Conservation (phyloP, 345 rosid genomes). For the Ailanthus altissimus region DNA sequence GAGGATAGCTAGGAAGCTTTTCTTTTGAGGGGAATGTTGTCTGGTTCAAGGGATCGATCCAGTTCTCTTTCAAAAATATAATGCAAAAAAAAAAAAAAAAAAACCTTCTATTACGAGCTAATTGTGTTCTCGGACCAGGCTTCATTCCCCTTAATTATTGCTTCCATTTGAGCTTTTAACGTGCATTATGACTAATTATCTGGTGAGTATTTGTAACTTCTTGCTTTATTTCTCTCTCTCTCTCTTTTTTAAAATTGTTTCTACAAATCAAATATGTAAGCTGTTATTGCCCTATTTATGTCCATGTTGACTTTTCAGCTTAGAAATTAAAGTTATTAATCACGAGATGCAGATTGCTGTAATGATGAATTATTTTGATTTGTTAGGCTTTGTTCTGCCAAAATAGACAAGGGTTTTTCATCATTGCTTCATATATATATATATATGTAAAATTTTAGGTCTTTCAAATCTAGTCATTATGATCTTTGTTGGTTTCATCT, state of each 20-base stretch:
- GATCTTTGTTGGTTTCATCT: background rate
- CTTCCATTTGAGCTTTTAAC: slow-evolving; percentile 20
- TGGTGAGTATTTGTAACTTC: background rate
- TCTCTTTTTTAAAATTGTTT: no score
- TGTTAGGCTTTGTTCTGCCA: background rate
- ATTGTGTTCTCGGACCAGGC: slow-evolving; percentile 76
- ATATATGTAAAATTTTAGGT: background rate
- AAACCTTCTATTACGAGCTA: background rate
- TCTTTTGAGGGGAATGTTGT: slow-evolving; percentile 62
- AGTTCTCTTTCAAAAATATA: background rate
- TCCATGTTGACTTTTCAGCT: no score
- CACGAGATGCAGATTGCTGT: slow-evolving; percentile 25
- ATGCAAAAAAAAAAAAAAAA: no score
- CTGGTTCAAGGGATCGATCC: slow-evolving; percentile 49
- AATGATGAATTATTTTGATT: slow-evolving; percentile 28
- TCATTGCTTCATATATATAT: background rate
- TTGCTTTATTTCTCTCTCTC: background rate
- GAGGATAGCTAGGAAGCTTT: slow-evolving; percentile 29
- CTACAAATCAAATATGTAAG: background rate
- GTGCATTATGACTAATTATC: background rate
- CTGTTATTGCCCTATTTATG: no score
- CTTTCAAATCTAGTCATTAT: background rate
- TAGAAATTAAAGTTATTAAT: slow-evolving; percentile 1
- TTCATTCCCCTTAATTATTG: slow-evolving; percentile 78
- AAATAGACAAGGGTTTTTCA: slow-evolving; percentile 9